Evolutionary conservation across 352 stramenopile genomes (phyloP).

Genomic region (Globisporangium spiculum): DNA sequence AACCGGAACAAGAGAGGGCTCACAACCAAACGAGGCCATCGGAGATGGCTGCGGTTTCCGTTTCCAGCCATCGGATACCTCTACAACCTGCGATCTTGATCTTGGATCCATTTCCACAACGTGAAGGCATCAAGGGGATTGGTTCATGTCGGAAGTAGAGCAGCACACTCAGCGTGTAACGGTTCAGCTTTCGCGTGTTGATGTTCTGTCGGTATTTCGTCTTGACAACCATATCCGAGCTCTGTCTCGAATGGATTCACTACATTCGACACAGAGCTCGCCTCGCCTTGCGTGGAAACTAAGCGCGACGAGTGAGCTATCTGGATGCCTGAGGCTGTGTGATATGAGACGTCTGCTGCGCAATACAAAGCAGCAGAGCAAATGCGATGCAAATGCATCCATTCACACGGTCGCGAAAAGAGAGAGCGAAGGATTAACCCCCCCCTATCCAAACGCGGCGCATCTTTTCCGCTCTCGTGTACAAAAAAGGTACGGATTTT

Average conservation of each 20-base stretch:
- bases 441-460: not conserved
- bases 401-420: not conserved
- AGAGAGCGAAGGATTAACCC: constrained; percentile 5
- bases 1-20: too few relatives aligned
- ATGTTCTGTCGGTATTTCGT: too few relatives aligned
- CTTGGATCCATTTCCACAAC: constrained; percentile 1
- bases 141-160: too few relatives aligned
- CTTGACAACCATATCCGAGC: too few relatives aligned
- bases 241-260: too few relatives aligned
- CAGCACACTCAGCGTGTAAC: too few relatives aligned
- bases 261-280: not conserved
- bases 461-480: not conserved
- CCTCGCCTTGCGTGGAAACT: not conserved
- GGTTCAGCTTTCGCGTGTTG: too few relatives aligned
- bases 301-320: not conserved
- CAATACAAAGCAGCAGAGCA: not conserved
- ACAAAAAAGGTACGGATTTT: constrained; percentile 4
- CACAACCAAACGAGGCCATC: not conserved
- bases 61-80: not conserved
- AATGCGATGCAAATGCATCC: not conserved
- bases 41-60: not conserved
- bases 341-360: not conserved
- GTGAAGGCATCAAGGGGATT: not conserved
- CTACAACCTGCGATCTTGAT: not conserved
- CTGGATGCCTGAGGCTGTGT: not conserved